phyloP scores from a whole-genome alignment of 495 filamentous ascomycete genomes.

The Penicillium chermesinum region DNA sequence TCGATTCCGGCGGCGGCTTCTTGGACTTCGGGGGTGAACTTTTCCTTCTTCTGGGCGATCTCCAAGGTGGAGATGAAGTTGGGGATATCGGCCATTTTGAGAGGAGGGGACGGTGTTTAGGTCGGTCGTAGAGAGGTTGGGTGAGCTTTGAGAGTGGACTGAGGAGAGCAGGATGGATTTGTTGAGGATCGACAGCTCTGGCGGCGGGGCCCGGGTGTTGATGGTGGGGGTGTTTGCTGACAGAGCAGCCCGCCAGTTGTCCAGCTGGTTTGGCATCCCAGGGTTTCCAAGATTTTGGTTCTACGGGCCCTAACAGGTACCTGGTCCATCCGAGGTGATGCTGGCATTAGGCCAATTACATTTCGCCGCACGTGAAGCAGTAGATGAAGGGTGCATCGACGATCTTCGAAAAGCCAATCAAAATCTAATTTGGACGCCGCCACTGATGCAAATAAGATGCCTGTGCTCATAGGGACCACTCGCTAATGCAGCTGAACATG shows the following conservation, averaged over 20 bases:
- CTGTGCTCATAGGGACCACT: neutral
- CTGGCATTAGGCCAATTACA: too few relatives aligned
- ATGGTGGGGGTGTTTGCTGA: conserved; percentile 19
- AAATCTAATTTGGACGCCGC: neutral
- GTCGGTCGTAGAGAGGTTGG: conserved; percentile 6
- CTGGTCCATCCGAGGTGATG: too few relatives aligned
- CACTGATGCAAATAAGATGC: neutral
- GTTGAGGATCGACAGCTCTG: conserved; percentile 17
- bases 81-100: conserved; percentile 32
- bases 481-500: neutral
- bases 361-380: neutral
- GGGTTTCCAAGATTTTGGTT: too few relatives aligned
- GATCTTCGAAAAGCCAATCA: neutral
- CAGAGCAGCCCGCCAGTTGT: conserved; percentile 18
- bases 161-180: neutral
- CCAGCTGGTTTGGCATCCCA: too few relatives aligned
- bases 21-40: conserved; percentile 32
- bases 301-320: too few relatives aligned
- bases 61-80: conserved; percentile 30
- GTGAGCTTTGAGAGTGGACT: neutral
- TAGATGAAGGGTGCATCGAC: neutral
- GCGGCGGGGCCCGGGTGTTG: conserved; percentile 14
- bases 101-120: neutral
- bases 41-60: conserved; percentile 26
- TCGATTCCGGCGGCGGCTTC: conserved; percentile 25